Conservation (phyloP, 306 rosid species). For the Trifolium dubium region DNA sequence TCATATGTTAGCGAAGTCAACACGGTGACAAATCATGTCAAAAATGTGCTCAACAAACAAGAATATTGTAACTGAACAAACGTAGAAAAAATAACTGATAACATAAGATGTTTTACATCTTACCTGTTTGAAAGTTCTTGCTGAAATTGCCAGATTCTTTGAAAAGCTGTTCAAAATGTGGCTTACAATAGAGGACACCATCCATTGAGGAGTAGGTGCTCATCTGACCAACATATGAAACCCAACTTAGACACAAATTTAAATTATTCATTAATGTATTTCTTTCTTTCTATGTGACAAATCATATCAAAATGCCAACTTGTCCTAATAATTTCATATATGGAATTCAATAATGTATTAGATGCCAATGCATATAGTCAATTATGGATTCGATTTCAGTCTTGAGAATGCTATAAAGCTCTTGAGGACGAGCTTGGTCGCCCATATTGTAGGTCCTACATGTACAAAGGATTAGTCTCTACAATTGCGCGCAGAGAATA, state of each 20-base stretch:
- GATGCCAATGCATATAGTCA: background rate
- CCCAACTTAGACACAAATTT: conserved; percentile 19
- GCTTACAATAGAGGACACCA: conserved; percentile 87
- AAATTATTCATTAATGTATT: background rate
- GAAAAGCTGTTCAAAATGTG: conserved; percentile 97
- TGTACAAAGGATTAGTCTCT: background rate
- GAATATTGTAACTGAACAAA: background rate
- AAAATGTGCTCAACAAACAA: background rate
- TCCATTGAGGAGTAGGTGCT: conserved; percentile 97
- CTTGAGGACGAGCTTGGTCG: background rate
- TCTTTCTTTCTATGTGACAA: conserved; percentile 4
- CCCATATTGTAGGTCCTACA: background rate
- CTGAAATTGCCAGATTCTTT: conserved; percentile 99
- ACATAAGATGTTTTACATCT: background rate
- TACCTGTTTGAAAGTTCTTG: conserved; percentile 83
- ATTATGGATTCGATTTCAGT: background rate
- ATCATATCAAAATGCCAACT: background rate
- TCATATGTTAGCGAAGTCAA: conserved; percentile 37
- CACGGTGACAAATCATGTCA: background rate
- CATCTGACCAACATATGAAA: conserved; percentile 59
- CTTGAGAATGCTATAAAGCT: background rate
- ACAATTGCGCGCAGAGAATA: background rate
- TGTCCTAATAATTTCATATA: background rate
- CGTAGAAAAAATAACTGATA: background rate
- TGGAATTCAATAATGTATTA: conserved; percentile 15